Percentiles rank a stretch among this genome's conserved stretches.
phyloP scores from a whole-genome alignment of 2,329 filamentous ascomycete species.

The Exophiala xenobiotica region DNA sequence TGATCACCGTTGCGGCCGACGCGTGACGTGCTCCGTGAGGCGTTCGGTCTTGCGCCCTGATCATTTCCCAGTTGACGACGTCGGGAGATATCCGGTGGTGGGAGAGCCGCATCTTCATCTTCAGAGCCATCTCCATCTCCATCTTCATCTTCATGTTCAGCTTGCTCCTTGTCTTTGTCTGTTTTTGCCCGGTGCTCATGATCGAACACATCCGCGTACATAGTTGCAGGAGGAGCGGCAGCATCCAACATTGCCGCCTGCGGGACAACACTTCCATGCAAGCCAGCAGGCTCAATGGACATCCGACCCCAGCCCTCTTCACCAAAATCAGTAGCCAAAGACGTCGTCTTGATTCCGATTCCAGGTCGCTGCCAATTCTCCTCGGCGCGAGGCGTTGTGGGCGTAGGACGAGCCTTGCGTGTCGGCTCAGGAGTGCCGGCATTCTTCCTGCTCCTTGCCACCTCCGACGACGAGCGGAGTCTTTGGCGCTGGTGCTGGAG shows the following conservation, averaged over 20 bases:
- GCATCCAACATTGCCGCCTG: background rate
- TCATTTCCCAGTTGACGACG: too few species aligned
- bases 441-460: background rate
- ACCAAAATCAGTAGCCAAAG: background rate
- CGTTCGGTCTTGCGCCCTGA: too few species aligned
- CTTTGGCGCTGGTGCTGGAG: background rate
- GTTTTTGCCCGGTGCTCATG: too few species aligned
- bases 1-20: too few species aligned
- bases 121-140: too few species aligned
- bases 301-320: slow-evolving; percentile 1
- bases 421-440: background rate
- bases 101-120: background rate
- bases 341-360: background rate
- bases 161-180: too few species aligned
- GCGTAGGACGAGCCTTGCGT: background rate
- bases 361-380: background rate
- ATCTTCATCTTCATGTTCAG: too few species aligned
- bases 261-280: background rate
- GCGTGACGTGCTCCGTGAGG: too few species aligned
- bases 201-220: too few species aligned
- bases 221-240: background rate
- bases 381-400: background rate
- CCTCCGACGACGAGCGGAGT: background rate
- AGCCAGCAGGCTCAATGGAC: background rate
- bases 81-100: background rate